Percentiles rank a stretch among this genome's conserved stretches.
These are phyloP conservation scores for Boletus subcaerulescens DNA, from an alignment of 768 basidiomycete species.

Conservation along the genomic window DNA sequence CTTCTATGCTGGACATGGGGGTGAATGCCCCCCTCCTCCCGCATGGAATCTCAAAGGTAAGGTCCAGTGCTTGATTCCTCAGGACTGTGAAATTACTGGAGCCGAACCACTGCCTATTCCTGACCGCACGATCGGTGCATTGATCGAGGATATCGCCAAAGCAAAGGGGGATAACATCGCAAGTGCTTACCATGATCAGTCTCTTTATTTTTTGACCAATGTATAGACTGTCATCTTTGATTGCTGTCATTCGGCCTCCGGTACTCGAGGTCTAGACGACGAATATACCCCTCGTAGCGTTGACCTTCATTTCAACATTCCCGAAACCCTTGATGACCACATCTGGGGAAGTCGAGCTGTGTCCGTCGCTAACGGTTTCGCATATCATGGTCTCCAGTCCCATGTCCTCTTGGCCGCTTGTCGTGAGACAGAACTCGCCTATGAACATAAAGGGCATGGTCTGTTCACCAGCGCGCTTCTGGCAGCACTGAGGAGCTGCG, in stretches of 20 bases:
- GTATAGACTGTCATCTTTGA: constrained; percentile 45
- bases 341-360: constrained; percentile 21
- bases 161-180: constrained; percentile 45
- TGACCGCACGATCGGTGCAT: constrained; percentile 39
- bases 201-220: neutral
- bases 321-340: constrained; percentile 22
- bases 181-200: constrained; percentile 18
- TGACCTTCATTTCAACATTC: constrained; percentile 1
- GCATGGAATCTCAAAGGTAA: constrained; percentile 19
- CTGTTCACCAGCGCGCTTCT: constrained; percentile 27
- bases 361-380: constrained; percentile 10
- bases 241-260: constrained; percentile 43
- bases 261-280: constrained; percentile 24
- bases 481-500: neutral
- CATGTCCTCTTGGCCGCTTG: constrained; percentile 46
- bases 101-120: constrained; percentile 30
- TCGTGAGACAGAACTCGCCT: constrained; percentile 33
- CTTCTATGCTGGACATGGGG: constrained; percentile 46
- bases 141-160: constrained; percentile 38
- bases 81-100: constrained; percentile 14
- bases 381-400: constrained; percentile 30
- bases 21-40: constrained; percentile 31
- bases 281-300: constrained; percentile 7
- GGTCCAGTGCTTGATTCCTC: constrained; percentile 32
- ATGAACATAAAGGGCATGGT: constrained; percentile 21